Base-by-base conservation (phyloP, 1,139 yeast species). In the Blastobotrys proliferans region DNA sequence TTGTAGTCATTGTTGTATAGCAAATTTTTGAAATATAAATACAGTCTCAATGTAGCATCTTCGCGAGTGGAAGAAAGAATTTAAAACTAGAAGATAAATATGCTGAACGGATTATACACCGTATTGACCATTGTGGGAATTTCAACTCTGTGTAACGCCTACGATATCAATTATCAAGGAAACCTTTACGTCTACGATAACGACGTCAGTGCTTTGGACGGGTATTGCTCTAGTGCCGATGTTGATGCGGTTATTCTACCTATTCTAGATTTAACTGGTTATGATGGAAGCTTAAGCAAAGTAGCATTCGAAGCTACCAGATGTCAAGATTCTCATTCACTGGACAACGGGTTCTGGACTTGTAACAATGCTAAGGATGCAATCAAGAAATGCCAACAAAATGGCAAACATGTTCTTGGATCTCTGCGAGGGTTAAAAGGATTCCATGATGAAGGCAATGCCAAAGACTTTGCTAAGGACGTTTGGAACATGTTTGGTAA, bases 401-500 rank as follows among this genome's bases (percentile, higher is more conserved):
- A 69, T 25, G 95, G 95, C 35, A 83, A 81, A 57, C 78, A 78
- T 50, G 80, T 87, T 6, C 62, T 87, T 36, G 39, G 31, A 13
- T 13, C 6, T 3, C 16, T 35, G 9, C 14, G 6, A 13, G 39
- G 39, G 9, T 13, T 25, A 11, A 13, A 14, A 5, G 39, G 73
- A 6, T 35, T 35, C 18, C 20, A 14, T 6, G 16, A 67, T 48
- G 90, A 83, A 51, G 47, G 69, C 3, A 74, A 76, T 46, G 97
- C 86, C 33, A 73, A 72, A 50, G 66, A 62, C 0, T 86, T 84
- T 60, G 97, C 97, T 14, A 67, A 68, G 22, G 76, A 83, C 25
- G 67, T 90, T 46, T 90, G 97, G 97, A 69, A 86, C 63, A 74
- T 76, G 52, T 88, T 88, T 62, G 96, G 94, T 53, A 94, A 79